These are phyloP conservation scores for Pouteria campechiana DNA, from an alignment of 179 eudicot genomes.

Conservation along the genomic window DNA sequence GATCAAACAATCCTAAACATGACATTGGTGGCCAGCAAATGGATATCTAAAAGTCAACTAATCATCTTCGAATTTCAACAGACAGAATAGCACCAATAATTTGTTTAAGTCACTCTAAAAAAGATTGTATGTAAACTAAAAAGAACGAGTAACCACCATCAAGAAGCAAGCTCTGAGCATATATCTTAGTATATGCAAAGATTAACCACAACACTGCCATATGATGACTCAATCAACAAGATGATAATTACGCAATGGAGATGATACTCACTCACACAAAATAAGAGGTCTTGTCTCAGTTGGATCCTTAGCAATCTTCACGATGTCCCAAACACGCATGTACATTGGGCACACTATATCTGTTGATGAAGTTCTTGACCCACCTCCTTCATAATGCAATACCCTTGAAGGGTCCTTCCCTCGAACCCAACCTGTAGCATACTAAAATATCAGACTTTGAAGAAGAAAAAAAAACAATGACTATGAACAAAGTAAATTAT, in stretches of 20 bases:
- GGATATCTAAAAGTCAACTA: too few relatives aligned
- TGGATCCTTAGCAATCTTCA: conserved; percentile 85
- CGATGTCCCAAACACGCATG: conserved; percentile 88
- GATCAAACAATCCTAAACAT: too few relatives aligned
- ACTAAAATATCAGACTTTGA: not conserved
- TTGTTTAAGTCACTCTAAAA: too few relatives aligned
- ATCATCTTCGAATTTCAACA: too few relatives aligned
- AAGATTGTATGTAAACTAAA: too few relatives aligned
- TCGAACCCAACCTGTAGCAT: conserved; percentile 76
- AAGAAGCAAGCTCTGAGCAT: too few relatives aligned
- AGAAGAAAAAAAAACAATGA: not conserved
- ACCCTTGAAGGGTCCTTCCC: conserved; percentile 80
- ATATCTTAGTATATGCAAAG: too few relatives aligned
- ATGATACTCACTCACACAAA: conserved; percentile 81
- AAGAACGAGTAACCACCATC: too few relatives aligned
- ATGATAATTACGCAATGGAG: not conserved
- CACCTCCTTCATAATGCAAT: conserved; percentile 97
- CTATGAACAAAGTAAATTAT: not conserved
- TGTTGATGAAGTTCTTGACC: conserved; percentile 84
- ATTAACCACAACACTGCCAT: too few relatives aligned
- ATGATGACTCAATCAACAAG: too few relatives aligned
- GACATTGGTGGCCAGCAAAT: too few relatives aligned
- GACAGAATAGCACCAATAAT: too few relatives aligned
- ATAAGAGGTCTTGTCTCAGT: conserved; percentile 79
- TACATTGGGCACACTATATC: conserved; percentile 99